Conservation (phyloP, 2,329 filamentous ascomycete genomes). For the Diaporthe sp. region DNA sequence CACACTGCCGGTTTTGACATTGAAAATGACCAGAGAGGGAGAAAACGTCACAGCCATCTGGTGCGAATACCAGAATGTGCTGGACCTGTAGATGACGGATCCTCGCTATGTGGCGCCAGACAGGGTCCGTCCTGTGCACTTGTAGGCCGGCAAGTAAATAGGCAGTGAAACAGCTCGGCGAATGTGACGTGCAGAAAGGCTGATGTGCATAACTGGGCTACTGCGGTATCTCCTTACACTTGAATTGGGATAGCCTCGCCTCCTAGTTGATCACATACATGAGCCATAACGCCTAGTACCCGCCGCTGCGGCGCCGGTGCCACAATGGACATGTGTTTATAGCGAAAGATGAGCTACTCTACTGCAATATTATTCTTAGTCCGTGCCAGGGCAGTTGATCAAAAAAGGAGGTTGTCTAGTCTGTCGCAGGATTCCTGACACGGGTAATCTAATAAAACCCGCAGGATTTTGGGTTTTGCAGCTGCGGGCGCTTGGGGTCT, state of each 20-base stretch:
- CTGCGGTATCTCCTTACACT: constrained; percentile 17
- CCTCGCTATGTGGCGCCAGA: background rate
- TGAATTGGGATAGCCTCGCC: background rate
- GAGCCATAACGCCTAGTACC: background rate
- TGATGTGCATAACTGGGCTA: constrained; percentile 16
- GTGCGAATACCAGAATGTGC: background rate
- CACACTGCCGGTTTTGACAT: background rate
- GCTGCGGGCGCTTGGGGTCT: background rate
- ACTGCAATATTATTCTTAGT: background rate
- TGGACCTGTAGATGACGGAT: background rate
- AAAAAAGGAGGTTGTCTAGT: background rate
- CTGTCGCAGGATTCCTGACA: constrained; percentile 8
- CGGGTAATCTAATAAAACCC: background rate
- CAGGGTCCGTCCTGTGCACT: background rate
- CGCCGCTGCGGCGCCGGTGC: background rate
- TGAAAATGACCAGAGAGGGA: background rate
- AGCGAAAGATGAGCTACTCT: background rate
- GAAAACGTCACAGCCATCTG: background rate
- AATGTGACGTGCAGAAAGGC: constrained; percentile 21
- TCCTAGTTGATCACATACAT: background rate
- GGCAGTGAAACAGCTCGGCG: constrained; percentile 4
- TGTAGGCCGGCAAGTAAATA: background rate
- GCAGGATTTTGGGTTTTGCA: background rate
- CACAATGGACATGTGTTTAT: background rate
- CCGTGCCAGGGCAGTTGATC: background rate